A percentile compares a stretch with the other conserved stretches of the same genome.
These are phyloP conservation scores for Pseudozyma sp. DNA, from an alignment of 1,284 basidiomycete genomes.

Conservation along the genomic window DNA sequence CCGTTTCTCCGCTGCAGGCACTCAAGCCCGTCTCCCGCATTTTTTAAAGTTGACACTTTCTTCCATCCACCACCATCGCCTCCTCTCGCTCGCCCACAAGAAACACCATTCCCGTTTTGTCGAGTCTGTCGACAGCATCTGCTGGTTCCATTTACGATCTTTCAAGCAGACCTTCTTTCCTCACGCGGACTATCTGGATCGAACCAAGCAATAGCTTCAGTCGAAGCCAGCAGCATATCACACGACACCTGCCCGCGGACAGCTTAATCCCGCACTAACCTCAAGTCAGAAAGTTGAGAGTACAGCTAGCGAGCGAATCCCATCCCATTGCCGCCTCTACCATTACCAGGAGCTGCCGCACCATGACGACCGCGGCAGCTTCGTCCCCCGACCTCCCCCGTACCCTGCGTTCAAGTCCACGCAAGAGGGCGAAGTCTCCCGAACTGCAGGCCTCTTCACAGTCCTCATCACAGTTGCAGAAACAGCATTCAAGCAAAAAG, in stretches of 20 bases:
- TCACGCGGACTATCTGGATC: no score
- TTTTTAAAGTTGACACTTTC: not conserved
- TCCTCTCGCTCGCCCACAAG: not conserved
- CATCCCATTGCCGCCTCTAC: not conserved
- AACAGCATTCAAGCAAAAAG: slow-evolving; percentile 17
- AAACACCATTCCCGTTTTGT: no score
- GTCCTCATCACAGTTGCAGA: not conserved
- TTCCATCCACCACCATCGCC: slow-evolving; percentile 5
- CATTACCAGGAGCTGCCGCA: slow-evolving; percentile 9
- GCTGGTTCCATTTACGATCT: no score
- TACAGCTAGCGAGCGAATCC: no score
- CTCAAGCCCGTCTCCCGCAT: not conserved
- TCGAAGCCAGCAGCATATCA: not conserved
- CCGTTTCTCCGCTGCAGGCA: slow-evolving; percentile 1
- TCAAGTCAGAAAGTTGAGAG: no score
- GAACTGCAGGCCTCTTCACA: not conserved
- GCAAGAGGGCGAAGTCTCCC: slow-evolving; percentile 27
- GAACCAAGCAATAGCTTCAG: no score
- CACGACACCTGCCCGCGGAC: slow-evolving; percentile 1
- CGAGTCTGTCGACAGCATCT: no score
- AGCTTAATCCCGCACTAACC: not conserved
- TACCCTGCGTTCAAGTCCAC: slow-evolving; percentile 29
- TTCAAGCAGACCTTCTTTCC: no score
- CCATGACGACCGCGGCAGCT: slow-evolving; percentile 29
- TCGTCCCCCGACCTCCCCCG: slow-evolving; percentile 12